These are phyloP conservation scores for Samsoniella hepiali DNA, from an alignment of 2,329 filamentous ascomycete genomes.

Conservation along the genomic window DNA sequence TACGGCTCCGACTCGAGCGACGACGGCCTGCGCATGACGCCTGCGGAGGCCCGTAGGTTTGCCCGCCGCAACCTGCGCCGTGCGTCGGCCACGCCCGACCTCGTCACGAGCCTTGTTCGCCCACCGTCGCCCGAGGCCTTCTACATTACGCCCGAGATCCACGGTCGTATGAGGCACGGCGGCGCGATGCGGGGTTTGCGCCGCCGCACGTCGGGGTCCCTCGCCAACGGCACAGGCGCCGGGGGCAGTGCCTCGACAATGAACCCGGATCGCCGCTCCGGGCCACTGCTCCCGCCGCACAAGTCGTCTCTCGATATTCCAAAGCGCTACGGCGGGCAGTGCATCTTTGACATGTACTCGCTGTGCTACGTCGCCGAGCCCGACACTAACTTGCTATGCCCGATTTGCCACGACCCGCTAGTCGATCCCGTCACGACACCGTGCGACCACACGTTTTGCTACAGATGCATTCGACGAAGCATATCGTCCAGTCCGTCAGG, in stretches of 20 bases:
- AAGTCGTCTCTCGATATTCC: slow-evolving; percentile 39
- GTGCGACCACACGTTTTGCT: slow-evolving; percentile 65
- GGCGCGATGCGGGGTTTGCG: slow-evolving; percentile 21
- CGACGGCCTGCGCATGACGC: slow-evolving; percentile 34
- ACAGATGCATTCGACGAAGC: slow-evolving; percentile 49
- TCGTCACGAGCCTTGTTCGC: slow-evolving; percentile 39
- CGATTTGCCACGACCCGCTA: slow-evolving; percentile 59
- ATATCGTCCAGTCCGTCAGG: slow-evolving; percentile 40
- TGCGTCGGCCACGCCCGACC: slow-evolving; percentile 37
- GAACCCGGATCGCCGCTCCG: slow-evolving; percentile 30
- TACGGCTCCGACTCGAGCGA: slow-evolving; percentile 36
- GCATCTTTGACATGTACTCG: slow-evolving; percentile 44
- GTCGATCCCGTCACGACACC: slow-evolving; percentile 58
- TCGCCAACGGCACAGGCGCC: slow-evolving; percentile 12
- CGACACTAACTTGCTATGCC: slow-evolving; percentile 49
- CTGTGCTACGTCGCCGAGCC: slow-evolving; percentile 42
- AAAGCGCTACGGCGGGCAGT: slow-evolving; percentile 35
- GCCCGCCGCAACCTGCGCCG: slow-evolving; percentile 35
- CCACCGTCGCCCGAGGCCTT: slow-evolving; percentile 37
- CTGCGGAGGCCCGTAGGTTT: slow-evolving; percentile 35
- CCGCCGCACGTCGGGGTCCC: slow-evolving; percentile 19
- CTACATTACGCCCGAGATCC: slow-evolving; percentile 29
- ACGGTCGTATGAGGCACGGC: slow-evolving; percentile 25
- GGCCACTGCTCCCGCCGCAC: slow-evolving; percentile 36
- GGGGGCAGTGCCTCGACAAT: slow-evolving; percentile 21